Evolutionary conservation across 768 basidiomycete genomes (phyloP), one percentile per base, ranked within the genome.

Genomic region (Russula dissimulans): DNA sequence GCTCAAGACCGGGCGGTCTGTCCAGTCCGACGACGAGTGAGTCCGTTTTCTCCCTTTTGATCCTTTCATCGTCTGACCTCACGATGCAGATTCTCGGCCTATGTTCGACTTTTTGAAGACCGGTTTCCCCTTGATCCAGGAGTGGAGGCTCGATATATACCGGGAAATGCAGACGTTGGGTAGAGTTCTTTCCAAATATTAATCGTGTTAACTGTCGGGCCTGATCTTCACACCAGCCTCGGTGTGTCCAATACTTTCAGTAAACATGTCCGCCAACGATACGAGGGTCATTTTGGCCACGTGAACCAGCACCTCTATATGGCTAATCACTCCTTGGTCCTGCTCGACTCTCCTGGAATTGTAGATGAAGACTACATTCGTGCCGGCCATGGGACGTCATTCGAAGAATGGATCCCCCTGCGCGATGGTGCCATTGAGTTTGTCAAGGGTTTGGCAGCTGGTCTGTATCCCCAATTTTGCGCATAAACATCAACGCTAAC

Each of bases 81-180:
- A 18, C 22, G 1, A 34, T 5, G 1, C 69, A 97, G 95, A 72
- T 95, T 95, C 69, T 80, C 85, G 57, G 61, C 68, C 3, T 94
- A 94, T 69, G 81, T 78, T 58, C 69, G 71, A 29, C 79, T 86
- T 46, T 97, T 91, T 75, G 78, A 76, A 57, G 73, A 73, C 53
- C 89, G 92, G 39, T 94, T 95, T 73, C 71, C 76, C 31, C 72
- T 79, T 14, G 65, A 74, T 11, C 64, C 70, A 11, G 65, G 67
- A 11, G 75, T 81, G 6, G 84, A 85, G 0, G 74, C 77, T 60
- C 86, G 84, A 70, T 87, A 83, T 68, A 79, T 95, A 26, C 87
- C 93, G 3, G 95, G 95, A 8, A 98, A 97, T 69, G 91, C 92
- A 68, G 95, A 98, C 69, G 77, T 88, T 39, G 90, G 88, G 83